These are phyloP conservation scores for Petasospora fabianii DNA, from an alignment of 1,139 yeast species.

Conservation along the genomic window DNA sequence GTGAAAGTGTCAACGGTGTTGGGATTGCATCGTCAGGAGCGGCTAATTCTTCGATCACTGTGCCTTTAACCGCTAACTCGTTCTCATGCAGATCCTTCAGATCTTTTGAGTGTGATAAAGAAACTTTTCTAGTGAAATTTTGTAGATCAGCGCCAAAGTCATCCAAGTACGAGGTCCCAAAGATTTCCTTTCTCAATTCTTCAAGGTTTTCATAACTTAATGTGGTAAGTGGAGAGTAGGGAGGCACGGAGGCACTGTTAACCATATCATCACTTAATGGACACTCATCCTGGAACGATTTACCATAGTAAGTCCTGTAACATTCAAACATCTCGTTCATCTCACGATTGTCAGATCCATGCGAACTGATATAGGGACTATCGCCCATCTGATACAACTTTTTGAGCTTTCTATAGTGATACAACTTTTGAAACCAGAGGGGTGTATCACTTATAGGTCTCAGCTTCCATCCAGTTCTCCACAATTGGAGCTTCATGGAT, in stretches of 20 bases:
- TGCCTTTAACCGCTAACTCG: too few species aligned
- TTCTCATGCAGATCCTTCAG: too few species aligned
- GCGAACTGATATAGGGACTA: too few species aligned
- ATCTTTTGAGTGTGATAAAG: too few species aligned
- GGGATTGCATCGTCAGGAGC: too few species aligned
- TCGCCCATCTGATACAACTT: conserved; percentile 1
- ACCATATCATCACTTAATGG: neutral
- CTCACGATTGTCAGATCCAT: neutral
- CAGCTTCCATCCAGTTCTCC: neutral
- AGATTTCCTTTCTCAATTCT: conserved; percentile 8
- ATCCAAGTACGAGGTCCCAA: conserved; percentile 3
- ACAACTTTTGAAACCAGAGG: conserved; percentile 5
- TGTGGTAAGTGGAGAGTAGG: conserved; percentile 6
- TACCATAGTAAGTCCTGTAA: neutral
- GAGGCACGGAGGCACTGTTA: neutral
- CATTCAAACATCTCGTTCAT: conserved; percentile 1
- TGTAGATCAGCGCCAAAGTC: conserved; percentile 1
- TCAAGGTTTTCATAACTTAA: conserved; percentile 7
- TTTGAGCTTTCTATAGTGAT: neutral
- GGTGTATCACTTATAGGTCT: neutral
- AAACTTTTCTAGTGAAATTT: too few species aligned
- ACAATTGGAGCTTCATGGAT: neutral
- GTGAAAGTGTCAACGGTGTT: too few species aligned
- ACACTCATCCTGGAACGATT: neutral
- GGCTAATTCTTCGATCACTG: too few species aligned